Evolutionary conservation across 805 yeast genomes (phyloP), one percentile per base, ranked within the genome.

Genomic region (Metschnikowia arizonensis): DNA sequence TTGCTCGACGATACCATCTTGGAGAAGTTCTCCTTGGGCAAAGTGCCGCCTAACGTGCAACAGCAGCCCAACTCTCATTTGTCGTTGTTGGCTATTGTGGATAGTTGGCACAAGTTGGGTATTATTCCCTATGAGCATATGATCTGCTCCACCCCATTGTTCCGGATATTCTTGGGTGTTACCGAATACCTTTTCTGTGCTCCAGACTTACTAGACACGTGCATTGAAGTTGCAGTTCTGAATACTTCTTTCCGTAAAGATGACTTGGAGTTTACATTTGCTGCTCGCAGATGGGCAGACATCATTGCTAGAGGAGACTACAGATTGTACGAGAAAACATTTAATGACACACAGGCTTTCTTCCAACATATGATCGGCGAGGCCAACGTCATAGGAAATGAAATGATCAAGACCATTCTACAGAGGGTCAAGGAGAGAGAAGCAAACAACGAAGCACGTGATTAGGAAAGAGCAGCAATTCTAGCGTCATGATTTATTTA

Each of bases 81-180:
- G 40, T 85, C 97, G 1, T 66, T 93, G 31, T 66, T 93, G 45
- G 95, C 95, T 1, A 89, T 93, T 38, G 98, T 88, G 1, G 98
- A 93, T 64, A 83, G 93, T 59, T 93, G 99, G 99, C 79, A 77
- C 57, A 82, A 82, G 51, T 66, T 88, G 34, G 85, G 84, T 1
- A 88, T 93, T 33, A 83, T 85, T 29, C 99, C 99, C 4, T 91
- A 93, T 60, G 97, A 91, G 62, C 99, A 93, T 65, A 90, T 91
- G 67, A 90, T 91, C 48, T 91, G 98, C 61, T 87, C 97, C 1
- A 93, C 99, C 0, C 99, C 99, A 10, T 61, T 73, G 25, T 93
- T 91, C 61, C 77, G 98, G 61, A 88, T 93, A 33, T 88, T 93
- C 65, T 73, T 93, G 33, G 98, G 98, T 36, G 97, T 93, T 19